A percentile compares a stretch with the other conserved stretches of the same genome.
Conservation (phyloP, 148 eudicot genomes). For the Drosera capensis region DNA sequence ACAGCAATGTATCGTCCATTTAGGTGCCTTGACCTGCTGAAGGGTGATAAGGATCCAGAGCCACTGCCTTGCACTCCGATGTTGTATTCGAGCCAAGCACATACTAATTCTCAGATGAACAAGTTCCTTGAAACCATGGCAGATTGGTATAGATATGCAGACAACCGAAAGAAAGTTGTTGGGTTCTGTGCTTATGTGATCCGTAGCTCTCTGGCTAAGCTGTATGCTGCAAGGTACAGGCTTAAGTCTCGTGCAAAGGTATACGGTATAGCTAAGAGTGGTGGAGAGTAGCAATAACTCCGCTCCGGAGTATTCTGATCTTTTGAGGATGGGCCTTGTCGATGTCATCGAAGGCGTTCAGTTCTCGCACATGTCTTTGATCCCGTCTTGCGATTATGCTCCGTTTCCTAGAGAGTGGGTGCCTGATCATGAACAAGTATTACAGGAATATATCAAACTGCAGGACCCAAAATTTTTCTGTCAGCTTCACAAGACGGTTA, state of each 20-base stretch:
- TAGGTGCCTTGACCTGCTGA: slow-evolving; percentile 39
- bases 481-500: slow-evolving; percentile 36
- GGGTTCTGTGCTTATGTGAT: slow-evolving; percentile 81
- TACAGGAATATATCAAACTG: slow-evolving; percentile 48
- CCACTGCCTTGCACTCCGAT: slow-evolving; percentile 77
- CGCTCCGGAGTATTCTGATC: slow-evolving; percentile 49
- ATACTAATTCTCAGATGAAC: slow-evolving; percentile 76
- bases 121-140: slow-evolving; percentile 89
- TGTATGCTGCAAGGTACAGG: slow-evolving; percentile 84
- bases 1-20: slow-evolving; percentile 55
- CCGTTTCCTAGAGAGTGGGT: slow-evolving; percentile 69
- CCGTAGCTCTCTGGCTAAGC: slow-evolving; percentile 70
- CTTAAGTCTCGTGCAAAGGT: slow-evolving; percentile 80
- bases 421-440: slow-evolving; percentile 61
- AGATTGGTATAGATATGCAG: slow-evolving; percentile 85
- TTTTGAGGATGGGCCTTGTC: slow-evolving; percentile 67
- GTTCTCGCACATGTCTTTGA: slow-evolving; percentile 62
- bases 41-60: slow-evolving; percentile 78
- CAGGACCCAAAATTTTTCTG: slow-evolving; percentile 57
- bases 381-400: slow-evolving; percentile 73
- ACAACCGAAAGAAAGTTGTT: slow-evolving; percentile 68
- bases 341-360: slow-evolving; percentile 66
- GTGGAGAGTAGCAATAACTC: slow-evolving; percentile 32
- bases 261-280: slow-evolving; percentile 54
- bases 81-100: slow-evolving; percentile 82